Evolutionary conservation across 352 stramenopile species (phyloP).

Genomic region (Phytophthora sansomeana): DNA sequence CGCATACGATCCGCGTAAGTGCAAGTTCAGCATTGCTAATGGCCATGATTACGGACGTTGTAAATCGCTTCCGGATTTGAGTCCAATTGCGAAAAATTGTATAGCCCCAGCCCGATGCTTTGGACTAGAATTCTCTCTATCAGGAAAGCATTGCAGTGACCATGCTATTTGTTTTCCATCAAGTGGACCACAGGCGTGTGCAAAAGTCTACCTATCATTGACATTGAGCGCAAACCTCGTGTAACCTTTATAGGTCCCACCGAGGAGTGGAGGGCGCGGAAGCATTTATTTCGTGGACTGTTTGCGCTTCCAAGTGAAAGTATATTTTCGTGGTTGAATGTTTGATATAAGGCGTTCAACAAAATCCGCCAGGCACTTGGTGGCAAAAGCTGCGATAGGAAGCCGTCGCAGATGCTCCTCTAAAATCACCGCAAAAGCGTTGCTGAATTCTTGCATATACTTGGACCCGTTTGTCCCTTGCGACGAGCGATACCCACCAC

Average conservation of each 20-base stretch:
- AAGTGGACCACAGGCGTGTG: background rate
- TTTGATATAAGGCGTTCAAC: no score
- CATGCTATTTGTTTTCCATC: constrained; percentile 28
- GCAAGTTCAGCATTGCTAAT: background rate
- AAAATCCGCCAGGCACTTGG: no score
- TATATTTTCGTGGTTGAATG: constrained; percentile 15
- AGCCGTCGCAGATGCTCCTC: no score
- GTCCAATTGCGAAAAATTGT: background rate
- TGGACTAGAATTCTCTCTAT: constrained; percentile 19
- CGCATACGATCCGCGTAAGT: background rate
- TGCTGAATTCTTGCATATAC: no score
- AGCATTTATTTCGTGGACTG: constrained; percentile 6
- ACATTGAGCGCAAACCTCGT: background rate
- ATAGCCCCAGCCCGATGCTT: constrained; percentile 5
- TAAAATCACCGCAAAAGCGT: no score
- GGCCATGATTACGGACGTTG: background rate
- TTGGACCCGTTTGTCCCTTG: no score
- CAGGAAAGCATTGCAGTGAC: constrained; percentile 16
- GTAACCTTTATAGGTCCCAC: constrained; percentile 26
- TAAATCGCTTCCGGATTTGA: background rate
- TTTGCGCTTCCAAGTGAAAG: constrained; percentile 4
- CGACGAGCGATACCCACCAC: no score
- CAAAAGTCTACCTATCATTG: background rate
- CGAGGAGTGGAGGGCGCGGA: constrained; percentile 9
- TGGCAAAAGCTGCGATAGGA: no score